phyloP scores from a whole-genome alignment of 1,284 basidiomycete species.

The Tetrapyrgos nigripes region DNA sequence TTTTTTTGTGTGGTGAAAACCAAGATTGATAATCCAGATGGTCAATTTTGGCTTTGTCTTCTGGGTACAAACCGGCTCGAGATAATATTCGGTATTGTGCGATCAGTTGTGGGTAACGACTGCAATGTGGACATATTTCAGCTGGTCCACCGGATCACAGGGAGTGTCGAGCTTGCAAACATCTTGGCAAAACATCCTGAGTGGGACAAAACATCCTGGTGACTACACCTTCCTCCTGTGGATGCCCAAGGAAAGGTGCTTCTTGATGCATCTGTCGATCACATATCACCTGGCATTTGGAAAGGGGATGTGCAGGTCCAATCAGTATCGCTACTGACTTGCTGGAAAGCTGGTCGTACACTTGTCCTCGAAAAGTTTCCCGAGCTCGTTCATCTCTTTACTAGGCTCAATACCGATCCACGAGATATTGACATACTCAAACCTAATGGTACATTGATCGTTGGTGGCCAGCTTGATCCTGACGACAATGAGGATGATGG shows the following conservation, averaged over 20 bases:
- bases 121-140: constrained; percentile 38
- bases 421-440: too few species aligned
- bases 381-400: neutral
- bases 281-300: neutral
- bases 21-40: constrained; percentile 37
- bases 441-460: neutral
- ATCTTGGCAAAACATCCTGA: too few species aligned
- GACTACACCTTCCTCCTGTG: constrained; percentile 18
- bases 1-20: constrained; percentile 44
- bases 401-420: neutral
- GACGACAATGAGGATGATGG: neutral
- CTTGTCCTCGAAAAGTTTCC: neutral
- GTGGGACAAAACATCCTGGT: constrained; percentile 41
- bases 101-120: constrained; percentile 42
- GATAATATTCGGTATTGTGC: constrained; percentile 40
- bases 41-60: constrained; percentile 39
- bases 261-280: neutral
- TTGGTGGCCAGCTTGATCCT: neutral
- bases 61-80: constrained; percentile 45
- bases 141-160: constrained; percentile 27
- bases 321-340: neutral
- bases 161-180: too few species aligned
- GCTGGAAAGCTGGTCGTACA: neutral
- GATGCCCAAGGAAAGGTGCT: neutral
- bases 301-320: neutral